Evolutionary conservation across 108 stramenopile species (phyloP).

Genomic region (Fragilariopsis cylindrus): DNA sequence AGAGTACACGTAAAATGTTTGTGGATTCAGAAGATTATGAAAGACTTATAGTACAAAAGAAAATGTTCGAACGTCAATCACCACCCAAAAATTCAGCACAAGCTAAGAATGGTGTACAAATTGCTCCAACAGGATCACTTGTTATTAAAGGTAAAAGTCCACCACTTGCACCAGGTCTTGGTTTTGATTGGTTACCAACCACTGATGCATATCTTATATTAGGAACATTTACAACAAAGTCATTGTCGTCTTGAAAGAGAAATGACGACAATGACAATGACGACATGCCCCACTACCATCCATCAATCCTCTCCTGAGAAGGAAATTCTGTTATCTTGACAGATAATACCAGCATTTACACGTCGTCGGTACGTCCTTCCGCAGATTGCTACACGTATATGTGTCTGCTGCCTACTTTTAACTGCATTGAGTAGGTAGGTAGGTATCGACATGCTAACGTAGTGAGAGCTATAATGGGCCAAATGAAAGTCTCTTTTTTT

Average conservation of each 20-base stretch:
- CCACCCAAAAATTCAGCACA: conserved; percentile 20
- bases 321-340: too few species aligned
- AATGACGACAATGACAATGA: too few species aligned
- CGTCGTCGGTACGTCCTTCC: too few species aligned
- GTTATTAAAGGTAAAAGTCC: conserved; percentile 35
- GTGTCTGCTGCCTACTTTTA: too few species aligned
- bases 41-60: neutral
- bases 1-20: conserved; percentile 15
- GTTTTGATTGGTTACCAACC: conserved; percentile 27
- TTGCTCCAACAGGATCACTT: conserved; percentile 34
- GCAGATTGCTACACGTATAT: too few species aligned
- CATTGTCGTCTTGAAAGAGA: neutral
- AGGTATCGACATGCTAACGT: too few species aligned
- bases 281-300: too few species aligned
- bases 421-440: too few species aligned
- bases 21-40: conserved; percentile 26
- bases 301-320: too few species aligned
- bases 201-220: conserved; percentile 30
- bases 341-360: too few species aligned
- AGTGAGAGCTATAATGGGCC: too few species aligned
- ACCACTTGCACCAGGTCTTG: neutral
- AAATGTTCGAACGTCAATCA: conserved; percentile 22
- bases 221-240: conserved; percentile 33
- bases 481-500: too few species aligned
- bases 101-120: conserved; percentile 28